Evolutionary conservation across 2,329 filamentous ascomycete genomes (phyloP).

Genomic region (Fusarium bactridioides): DNA sequence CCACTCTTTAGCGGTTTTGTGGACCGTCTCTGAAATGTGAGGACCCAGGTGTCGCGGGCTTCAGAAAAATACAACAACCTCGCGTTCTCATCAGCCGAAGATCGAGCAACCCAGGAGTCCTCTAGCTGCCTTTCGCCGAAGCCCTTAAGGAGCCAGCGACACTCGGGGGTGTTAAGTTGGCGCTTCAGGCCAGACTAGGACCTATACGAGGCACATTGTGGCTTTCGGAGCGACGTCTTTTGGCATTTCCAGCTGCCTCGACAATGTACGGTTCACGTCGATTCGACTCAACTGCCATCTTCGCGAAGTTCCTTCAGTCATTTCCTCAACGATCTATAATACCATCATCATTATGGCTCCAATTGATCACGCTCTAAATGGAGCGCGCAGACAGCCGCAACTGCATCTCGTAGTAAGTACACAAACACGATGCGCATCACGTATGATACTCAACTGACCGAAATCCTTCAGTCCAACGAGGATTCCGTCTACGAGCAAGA

Average conservation of each 20-base stretch:
- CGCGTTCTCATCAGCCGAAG: conserved; percentile 20
- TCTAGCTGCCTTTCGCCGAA: background rate
- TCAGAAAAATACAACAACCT: conserved; percentile 34
- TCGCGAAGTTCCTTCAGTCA: background rate
- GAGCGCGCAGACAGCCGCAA: conserved; percentile 54
- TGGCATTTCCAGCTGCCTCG: conserved; percentile 10
- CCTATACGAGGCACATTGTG: background rate
- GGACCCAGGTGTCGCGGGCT: conserved; percentile 12
- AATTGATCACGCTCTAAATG: conserved; percentile 40
- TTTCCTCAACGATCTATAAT: background rate
- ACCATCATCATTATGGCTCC: conserved; percentile 33
- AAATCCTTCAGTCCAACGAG: conserved; percentile 71
- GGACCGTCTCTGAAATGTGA: background rate
- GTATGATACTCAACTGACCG: conserved; percentile 40
- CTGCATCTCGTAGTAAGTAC: conserved; percentile 58
- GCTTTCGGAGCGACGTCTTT: background rate
- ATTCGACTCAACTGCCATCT: conserved; percentile 19
- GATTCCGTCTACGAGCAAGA: conserved; percentile 98
- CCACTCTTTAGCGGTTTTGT: conserved; percentile 1
- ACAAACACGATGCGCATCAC: background rate
- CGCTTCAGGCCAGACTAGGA: background rate
- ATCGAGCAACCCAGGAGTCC: background rate
- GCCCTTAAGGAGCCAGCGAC: background rate
- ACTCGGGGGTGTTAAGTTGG: background rate
- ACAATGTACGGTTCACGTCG: conserved; percentile 38